Base-by-base conservation (phyloP, 129 eudicot genomes). In the Logfia minima region DNA sequence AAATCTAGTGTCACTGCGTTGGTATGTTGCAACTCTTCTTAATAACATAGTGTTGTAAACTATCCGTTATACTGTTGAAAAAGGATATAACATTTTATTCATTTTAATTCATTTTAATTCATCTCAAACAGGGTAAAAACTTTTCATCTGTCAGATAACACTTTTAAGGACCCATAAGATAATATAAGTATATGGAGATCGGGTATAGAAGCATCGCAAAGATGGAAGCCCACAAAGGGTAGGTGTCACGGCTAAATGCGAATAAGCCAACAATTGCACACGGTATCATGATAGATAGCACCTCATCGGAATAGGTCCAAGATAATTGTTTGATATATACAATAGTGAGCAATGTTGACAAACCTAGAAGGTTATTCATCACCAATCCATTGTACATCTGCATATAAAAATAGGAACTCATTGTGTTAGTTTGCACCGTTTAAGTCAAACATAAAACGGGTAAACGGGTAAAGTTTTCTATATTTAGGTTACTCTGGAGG, bases 361-460 rank as follows among this genome's bases (percentile, higher is more conserved):
- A 53, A 4, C 92, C 86, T 6, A 81, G 23, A 65, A 90, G 77
- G 64, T 86, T 90, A 77, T 85, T 82, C 96, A 88, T 88, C 74
- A 88, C 80, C 22, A 90, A 86, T 58, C 83, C 82, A 63, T 82
- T 84, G 24, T 86, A 90, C 51, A 88, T 80, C 96, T 90, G 85
- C 67, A 45, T 23, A 37, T 24, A 69, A 43, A 21, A 67, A 22
- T n/a, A 51, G 16, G 6, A 63, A 65, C 48, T 74, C 39, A 29
- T 62, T 18, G 3, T 63, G 6, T 18, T 18, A 41, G 31, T 11
- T 45, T 48, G 37, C 32, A 9, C 48, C n/a, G 10, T 23, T 6
- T 11, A 65, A 62, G 4, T 59, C 26, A 21, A 59, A 21, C 28
- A 43, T 43, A 43, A 26, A 26, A 26, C 29, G 29, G 29, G 29